Evolutionary conservation across 2,329 filamentous ascomycete species (phyloP), one percentile per base, ranked within the genome.

Genomic region (Lachnellula cervina): DNA sequence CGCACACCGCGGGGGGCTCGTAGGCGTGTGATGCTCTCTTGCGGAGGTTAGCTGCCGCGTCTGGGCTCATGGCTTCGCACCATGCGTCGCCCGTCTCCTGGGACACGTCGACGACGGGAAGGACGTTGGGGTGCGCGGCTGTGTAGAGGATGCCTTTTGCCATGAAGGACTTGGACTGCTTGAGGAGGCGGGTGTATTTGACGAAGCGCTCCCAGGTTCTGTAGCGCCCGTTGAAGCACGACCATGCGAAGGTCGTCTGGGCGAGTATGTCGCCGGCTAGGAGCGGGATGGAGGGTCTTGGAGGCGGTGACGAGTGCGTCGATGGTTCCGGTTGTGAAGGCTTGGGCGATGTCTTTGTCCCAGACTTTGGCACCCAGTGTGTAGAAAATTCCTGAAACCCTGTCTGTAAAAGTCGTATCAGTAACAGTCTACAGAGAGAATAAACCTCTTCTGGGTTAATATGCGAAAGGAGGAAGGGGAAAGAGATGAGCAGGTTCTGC

Each of bases 151-250:
- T 46, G 34, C 13, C 43, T 32, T 35, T 34, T 9, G 54, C 48
- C 49, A 51, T 49, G 5, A 9, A 14, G 13, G 42, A 42, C 13
- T 51, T 43, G 0, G 54, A 55, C 3, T 16, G n/a, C 19, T 49
- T 40, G 9, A 55, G 19, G 16, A 51, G 54, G 14, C 54, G 28
- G 5, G 43, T 42, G 23, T 55, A 55, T 25, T 55, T 55, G 17
- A 55, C 49, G 17, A 47, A 48, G 8, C 54, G 54, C 35, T 55
- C 54, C 42, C 42, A 55, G 14, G 43, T 48, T 23, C 54, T 34
- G 40, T 55, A 55, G 6, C 54, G 17, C 11, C 42, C 43, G 43
- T 48, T 48, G 42, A 51, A 55, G 8, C 48, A 17, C 4, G 42
- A 47, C 54, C 54, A 52, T 21, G 43, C 21, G 4, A 19, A 19